These are phyloP conservation scores for Phytophthora tentaculata DNA, from an alignment of 352 stramenopile species.

Conservation along the genomic window DNA sequence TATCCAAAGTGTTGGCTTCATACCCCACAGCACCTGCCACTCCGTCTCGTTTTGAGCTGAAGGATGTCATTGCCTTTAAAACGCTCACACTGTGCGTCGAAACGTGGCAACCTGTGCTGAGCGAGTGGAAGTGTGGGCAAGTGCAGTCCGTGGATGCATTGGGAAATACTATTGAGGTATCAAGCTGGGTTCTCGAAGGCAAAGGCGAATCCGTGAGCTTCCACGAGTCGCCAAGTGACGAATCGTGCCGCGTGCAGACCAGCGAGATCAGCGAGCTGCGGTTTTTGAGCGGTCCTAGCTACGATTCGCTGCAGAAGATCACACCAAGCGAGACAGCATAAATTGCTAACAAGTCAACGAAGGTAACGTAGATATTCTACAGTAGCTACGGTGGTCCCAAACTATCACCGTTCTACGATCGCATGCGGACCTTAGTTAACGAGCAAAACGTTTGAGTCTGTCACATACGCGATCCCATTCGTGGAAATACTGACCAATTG, in stretches of 20 bases:
- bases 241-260: conserved; percentile 10
- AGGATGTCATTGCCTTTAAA: conserved; percentile 76
- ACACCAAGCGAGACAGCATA: neutral
- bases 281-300: conserved; percentile 52
- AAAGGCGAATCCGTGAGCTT: conserved; percentile 18
- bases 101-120: conserved; percentile 78
- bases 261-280: conserved; percentile 62
- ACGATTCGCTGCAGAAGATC: conserved; percentile 24
- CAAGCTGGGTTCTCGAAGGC: conserved; percentile 24
- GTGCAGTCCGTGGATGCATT: conserved; percentile 31
- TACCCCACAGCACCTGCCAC: conserved; percentile 32
- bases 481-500: conserved; percentile 2
- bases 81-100: conserved; percentile 78
- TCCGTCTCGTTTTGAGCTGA: conserved; percentile 33
- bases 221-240: conserved; percentile 13
- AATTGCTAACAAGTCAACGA: neutral
- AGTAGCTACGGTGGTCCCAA: too few relatives aligned
- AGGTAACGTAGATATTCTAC: too few relatives aligned
- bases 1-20: conserved; percentile 34
- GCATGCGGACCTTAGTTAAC: too few relatives aligned
- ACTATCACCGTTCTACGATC: too few relatives aligned
- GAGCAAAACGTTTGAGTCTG: too few relatives aligned
- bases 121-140: conserved; percentile 67
- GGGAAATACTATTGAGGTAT: conserved; percentile 25
- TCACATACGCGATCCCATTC: too few relatives aligned